A percentile compares a stretch with the other conserved stretches of the same genome.
phyloP scores from a whole-genome alignment of 768 basidiomycete species.

The Suillus placidus region DNA sequence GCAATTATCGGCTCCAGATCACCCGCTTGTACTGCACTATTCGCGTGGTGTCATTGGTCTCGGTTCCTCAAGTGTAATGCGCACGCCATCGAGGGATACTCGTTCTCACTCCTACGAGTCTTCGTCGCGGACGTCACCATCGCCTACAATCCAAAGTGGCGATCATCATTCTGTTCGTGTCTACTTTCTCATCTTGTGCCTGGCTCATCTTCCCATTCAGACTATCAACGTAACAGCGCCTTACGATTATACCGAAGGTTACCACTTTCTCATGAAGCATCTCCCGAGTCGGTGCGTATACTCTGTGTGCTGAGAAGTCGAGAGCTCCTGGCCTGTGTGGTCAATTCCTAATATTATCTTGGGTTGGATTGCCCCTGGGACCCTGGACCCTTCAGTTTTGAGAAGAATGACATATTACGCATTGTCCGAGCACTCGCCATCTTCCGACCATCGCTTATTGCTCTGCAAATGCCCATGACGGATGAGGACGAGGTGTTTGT shows the following conservation, averaged over 20 bases:
- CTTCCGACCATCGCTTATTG: constrained; percentile 95
- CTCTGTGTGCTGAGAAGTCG: constrained; percentile 35
- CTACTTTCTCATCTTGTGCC: constrained; percentile 17
- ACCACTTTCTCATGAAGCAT: constrained; percentile 96
- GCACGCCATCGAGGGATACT: constrained; percentile 29
- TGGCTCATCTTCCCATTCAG: constrained; percentile 54
- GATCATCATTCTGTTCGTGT: constrained; percentile 36
- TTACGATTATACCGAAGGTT: constrained; percentile 95
- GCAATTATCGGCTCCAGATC: constrained; percentile 28
- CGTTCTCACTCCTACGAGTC: constrained; percentile 29
- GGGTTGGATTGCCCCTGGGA: constrained; percentile 36
- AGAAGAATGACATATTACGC: constrained; percentile 93
- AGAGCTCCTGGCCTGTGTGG: constrained; percentile 46
- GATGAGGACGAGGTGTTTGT: constrained; percentile 97
- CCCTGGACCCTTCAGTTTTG: constrained; percentile 61
- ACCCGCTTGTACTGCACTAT: constrained; percentile 44
- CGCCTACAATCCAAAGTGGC: constrained; percentile 42
- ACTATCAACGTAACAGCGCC: constrained; percentile 66
- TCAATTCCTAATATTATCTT: constrained; percentile 39
- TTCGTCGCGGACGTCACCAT: constrained; percentile 42
- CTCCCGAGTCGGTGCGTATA: constrained; percentile 75
- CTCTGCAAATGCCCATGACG: constrained; percentile 95
- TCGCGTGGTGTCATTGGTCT: constrained; percentile 50
- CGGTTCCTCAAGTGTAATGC: constrained; percentile 39
- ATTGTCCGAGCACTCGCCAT: constrained; percentile 94